phyloP scores from a whole-genome alignment of 2,329 filamentous ascomycete genomes.

The Pseudogymnoascus sp. region DNA sequence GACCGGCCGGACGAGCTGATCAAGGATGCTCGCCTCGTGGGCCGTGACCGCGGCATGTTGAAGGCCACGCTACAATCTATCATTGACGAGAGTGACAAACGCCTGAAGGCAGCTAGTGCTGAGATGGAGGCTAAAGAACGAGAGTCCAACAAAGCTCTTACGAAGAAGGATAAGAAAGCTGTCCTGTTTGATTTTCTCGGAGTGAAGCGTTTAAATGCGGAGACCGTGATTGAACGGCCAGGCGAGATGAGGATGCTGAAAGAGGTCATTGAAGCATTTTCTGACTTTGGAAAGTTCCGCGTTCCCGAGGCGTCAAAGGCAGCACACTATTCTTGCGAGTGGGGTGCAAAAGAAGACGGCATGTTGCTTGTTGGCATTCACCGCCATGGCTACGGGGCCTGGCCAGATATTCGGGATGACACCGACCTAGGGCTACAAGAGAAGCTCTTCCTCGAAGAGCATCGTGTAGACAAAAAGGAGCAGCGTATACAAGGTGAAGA shows the following conservation, averaged over 20 bases:
- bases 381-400: slow-evolving; percentile 89
- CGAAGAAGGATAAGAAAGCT: slow-evolving; percentile 96
- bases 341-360: slow-evolving; percentile 88
- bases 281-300: slow-evolving; percentile 73
- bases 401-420: slow-evolving; percentile 90
- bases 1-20: slow-evolving; percentile 83
- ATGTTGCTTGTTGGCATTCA: slow-evolving; percentile 95
- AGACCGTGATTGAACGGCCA: slow-evolving; percentile 87
- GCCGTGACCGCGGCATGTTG: slow-evolving; percentile 75
- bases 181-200: slow-evolving; percentile 91
- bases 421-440: slow-evolving; percentile 74
- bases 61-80: slow-evolving; percentile 61
- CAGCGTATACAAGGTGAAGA: slow-evolving; percentile 70
- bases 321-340: slow-evolving; percentile 82
- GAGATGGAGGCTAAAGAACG: slow-evolving; percentile 57
- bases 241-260: slow-evolving; percentile 79
- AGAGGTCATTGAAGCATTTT: slow-evolving; percentile 55
- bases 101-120: slow-evolving; percentile 66
- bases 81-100: slow-evolving; percentile 58
- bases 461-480: slow-evolving; percentile 96
- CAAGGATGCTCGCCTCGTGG: slow-evolving; percentile 73
- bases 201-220: slow-evolving; percentile 90
- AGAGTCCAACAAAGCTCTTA: slow-evolving; percentile 67
- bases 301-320: slow-evolving; percentile 87
- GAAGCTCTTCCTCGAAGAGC: slow-evolving; percentile 94